Percentiles rank a stretch among this genome's conserved stretches.
Conservation (phyloP, 2,329 filamentous ascomycete genomes). For the Dactylellina parvicollis region DNA sequence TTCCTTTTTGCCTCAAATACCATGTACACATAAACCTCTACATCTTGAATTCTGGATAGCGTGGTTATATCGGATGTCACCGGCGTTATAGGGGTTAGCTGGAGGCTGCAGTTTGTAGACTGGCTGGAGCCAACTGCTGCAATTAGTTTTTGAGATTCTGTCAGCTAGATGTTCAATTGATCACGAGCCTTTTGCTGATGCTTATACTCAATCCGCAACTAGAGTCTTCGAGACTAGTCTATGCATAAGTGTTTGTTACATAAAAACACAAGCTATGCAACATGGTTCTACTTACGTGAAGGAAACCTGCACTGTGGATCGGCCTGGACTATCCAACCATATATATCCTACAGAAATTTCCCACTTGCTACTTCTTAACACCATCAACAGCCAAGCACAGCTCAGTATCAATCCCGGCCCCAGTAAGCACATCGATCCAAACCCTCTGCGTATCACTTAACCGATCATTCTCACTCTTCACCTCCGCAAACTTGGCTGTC, state of each 20-base stretch:
- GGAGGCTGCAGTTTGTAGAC: slow-evolving; percentile 14
- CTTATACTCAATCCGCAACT: too few species aligned
- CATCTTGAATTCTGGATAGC: slow-evolving; percentile 6
- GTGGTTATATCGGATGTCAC: slow-evolving; percentile 14
- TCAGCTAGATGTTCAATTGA: background rate
- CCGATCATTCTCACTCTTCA: slow-evolving; percentile 88
- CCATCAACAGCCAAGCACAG: slow-evolving; percentile 62
- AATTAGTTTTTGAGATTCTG: background rate
- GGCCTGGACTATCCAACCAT: background rate
- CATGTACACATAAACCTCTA: slow-evolving; percentile 32
- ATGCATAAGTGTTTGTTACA: too few species aligned
- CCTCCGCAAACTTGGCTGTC: slow-evolving; percentile 60
- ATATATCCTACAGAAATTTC: background rate
- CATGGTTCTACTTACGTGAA: background rate
- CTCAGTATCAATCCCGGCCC: slow-evolving; percentile 85
- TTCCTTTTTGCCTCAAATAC: slow-evolving; percentile 11
- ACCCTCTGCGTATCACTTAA: slow-evolving; percentile 94
- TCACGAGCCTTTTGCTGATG: slow-evolving; percentile 4
- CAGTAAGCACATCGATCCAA: slow-evolving; percentile 93
- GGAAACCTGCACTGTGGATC: background rate
- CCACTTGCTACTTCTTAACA: slow-evolving; percentile 14
- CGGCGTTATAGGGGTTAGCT: slow-evolving; percentile 37
- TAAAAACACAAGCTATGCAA: too few species aligned
- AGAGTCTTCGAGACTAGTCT: too few species aligned
- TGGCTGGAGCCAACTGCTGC: background rate